These are phyloP conservation scores for Colletotrichum orchidophilum DNA, from an alignment of 2,329 filamentous ascomycete species.

Conservation along the genomic window DNA sequence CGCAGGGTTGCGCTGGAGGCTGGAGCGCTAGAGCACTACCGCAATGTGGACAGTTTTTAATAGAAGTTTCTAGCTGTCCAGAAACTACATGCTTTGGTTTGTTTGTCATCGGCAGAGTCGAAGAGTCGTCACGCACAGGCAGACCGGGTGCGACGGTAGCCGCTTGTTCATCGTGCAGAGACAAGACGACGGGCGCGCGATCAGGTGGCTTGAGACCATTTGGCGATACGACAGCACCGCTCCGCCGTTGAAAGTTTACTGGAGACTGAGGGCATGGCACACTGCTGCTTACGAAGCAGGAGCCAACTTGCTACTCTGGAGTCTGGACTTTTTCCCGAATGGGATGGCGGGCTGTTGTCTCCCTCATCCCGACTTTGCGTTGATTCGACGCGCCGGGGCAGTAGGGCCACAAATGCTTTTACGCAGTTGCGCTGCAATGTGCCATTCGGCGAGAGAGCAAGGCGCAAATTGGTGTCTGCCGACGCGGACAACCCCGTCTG, in stretches of 20 bases:
- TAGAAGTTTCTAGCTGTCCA: background rate
- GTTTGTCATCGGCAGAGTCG: background rate
- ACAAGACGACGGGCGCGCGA: background rate
- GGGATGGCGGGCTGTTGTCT: background rate
- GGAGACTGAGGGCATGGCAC: background rate
- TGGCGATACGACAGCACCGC: background rate
- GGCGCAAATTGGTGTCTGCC: constrained; percentile 5
- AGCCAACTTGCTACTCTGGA: background rate
- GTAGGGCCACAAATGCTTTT: background rate
- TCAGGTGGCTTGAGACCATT: background rate
- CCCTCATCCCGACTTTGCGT: background rate
- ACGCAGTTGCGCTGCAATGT: constrained; percentile 1
- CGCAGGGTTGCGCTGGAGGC: background rate
- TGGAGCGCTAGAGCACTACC: too few relatives aligned
- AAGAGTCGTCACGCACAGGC: constrained; percentile 7
- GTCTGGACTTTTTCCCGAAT: background rate
- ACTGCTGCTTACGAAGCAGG: background rate
- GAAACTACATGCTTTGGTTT: background rate
- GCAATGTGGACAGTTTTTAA: background rate
- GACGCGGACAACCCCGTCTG: constrained; percentile 11
- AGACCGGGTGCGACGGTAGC: background rate
- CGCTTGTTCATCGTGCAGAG: background rate
- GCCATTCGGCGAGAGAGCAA: constrained; percentile 1
- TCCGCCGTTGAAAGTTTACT: background rate
- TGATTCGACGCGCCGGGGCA: background rate